Conservation (phyloP, 2,329 filamentous ascomycete genomes). For the Botryotinia globosa region DNA sequence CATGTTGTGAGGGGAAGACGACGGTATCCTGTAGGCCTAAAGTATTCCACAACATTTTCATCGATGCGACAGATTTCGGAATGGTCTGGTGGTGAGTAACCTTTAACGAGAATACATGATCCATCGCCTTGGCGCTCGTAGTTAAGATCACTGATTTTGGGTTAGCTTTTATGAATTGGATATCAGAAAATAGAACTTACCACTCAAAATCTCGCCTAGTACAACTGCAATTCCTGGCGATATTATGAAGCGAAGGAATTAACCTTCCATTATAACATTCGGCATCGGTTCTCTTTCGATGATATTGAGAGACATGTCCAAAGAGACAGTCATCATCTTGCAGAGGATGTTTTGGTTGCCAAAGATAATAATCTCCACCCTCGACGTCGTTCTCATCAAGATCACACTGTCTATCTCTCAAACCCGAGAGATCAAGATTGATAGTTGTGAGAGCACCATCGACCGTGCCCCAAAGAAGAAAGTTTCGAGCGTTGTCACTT, state of each 20-base stretch:
- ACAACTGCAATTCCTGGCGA: conserved; percentile 75
- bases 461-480: conserved; percentile 77
- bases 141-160: conserved; percentile 70
- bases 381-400: conserved; percentile 59
- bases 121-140: conserved; percentile 77
- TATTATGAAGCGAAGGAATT: conserved; percentile 68
- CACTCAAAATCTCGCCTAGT: conserved; percentile 88
- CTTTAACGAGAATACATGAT: conserved; percentile 72
- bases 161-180: conserved; percentile 24
- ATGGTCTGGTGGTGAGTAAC: conserved; percentile 63
- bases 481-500: conserved; percentile 85
- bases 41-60: conserved; percentile 72
- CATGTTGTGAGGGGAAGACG: conserved; percentile 89
- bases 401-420: conserved; percentile 71
- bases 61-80: conserved; percentile 57
- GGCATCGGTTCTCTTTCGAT: conserved; percentile 78
- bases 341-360: conserved; percentile 81
- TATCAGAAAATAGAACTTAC: conserved; percentile 48
- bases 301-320: conserved; percentile 83
- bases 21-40: conserved; percentile 82
- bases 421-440: conserved; percentile 84
- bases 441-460: conserved; percentile 64
- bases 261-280: conserved; percentile 79
- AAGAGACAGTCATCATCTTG: conserved; percentile 82
- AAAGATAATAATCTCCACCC: conserved; percentile 75